phyloP scores from a whole-genome alignment of 2,329 filamentous ascomycete species.

The Alternaria panax region DNA sequence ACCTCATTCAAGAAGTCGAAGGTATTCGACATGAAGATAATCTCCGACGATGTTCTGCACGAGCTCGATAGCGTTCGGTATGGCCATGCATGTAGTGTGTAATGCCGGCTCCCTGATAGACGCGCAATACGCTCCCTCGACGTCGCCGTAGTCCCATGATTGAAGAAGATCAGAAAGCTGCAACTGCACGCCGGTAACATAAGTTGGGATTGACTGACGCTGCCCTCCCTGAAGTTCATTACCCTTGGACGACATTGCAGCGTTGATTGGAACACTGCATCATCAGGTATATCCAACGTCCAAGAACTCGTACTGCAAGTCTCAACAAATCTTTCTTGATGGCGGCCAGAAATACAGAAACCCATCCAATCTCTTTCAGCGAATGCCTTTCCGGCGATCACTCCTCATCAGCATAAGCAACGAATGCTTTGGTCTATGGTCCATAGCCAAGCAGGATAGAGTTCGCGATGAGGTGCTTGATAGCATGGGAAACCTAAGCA shows the following conservation, averaged over 20 bases:
- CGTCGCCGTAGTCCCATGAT: neutral
- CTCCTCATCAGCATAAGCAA: neutral
- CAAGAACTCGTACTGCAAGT: neutral
- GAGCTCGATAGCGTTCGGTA: neutral
- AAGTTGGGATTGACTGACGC: neutral
- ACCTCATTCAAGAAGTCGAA: neutral
- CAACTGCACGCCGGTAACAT: neutral
- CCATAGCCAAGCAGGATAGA: neutral
- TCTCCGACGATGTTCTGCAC: neutral
- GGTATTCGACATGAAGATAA: neutral
- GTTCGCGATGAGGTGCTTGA: neutral
- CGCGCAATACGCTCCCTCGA: neutral
- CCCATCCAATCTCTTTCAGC: neutral
- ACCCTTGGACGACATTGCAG: neutral
- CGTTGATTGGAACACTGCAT: neutral
- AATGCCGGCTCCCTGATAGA: neutral
- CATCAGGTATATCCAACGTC: neutral
- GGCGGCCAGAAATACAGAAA: neutral
- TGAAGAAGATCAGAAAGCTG: neutral
- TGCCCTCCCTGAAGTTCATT: neutral
- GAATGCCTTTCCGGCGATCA: neutral
- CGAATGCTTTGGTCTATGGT: neutral
- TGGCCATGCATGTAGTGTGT: neutral
- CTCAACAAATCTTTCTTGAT: neutral
- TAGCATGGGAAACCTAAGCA: neutral